These are phyloP conservation scores for Geotrichum phurueaensis DNA, from an alignment of 1,139 yeast species.

Conservation along the genomic window DNA sequence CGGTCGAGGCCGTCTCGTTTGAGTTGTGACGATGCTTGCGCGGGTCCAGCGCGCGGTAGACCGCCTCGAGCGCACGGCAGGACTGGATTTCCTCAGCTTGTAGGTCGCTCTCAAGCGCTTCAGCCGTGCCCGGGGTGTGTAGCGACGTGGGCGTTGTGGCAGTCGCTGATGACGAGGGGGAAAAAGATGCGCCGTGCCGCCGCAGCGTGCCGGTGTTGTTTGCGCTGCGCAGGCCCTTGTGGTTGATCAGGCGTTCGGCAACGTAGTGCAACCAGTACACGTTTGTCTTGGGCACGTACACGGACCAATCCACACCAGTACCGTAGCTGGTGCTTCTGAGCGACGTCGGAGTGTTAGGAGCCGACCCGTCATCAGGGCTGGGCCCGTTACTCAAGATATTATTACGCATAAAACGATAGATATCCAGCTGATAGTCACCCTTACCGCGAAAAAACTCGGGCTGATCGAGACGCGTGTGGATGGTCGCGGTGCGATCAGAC, in stretches of 20 bases:
- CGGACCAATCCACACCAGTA: conserved; percentile 39
- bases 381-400: conserved; percentile 19
- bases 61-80: conserved; percentile 27
- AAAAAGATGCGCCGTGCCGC: conserved; percentile 23
- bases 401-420: conserved; percentile 45
- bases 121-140: conserved; percentile 17
- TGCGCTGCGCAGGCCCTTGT: conserved; percentile 32
- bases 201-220: conserved; percentile 26
- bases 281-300: conserved; percentile 41
- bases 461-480: conserved; percentile 40
- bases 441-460: conserved; percentile 48
- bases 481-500: conserved; percentile 17
- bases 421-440: conserved; percentile 49
- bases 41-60: conserved; percentile 36
- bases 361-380: neutral
- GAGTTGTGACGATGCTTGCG: conserved; percentile 23
- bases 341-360: conserved; percentile 4
- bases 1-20: conserved; percentile 7
- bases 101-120: conserved; percentile 5
- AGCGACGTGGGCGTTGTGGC: conserved; percentile 21
- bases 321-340: conserved; percentile 1
- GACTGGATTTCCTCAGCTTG: conserved; percentile 26
- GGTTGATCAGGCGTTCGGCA: conserved; percentile 38
- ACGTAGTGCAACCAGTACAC: conserved; percentile 47
- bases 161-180: conserved; percentile 9